These are phyloP conservation scores for Begonia loranthoides DNA, from an alignment of 306 rosid species.

Conservation along the genomic window DNA sequence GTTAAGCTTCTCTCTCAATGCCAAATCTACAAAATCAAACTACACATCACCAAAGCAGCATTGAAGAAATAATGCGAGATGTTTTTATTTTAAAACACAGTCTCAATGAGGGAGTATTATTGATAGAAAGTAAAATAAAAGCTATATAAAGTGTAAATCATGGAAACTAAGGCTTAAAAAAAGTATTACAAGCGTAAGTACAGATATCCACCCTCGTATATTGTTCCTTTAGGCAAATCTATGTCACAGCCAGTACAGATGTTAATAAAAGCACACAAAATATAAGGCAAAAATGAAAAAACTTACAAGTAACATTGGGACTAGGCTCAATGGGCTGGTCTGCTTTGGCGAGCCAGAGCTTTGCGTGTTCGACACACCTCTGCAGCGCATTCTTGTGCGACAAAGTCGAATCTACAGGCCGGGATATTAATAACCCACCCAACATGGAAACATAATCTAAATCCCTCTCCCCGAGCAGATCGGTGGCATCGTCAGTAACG, in stretches of 20 bases:
- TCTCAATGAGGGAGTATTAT: too few relatives aligned
- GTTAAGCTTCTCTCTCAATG: constrained; percentile 67
- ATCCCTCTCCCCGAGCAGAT: constrained; percentile 81
- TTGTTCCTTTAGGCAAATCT: too few relatives aligned
- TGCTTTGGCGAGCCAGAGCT: constrained; percentile 58
- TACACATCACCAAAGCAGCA: neutral
- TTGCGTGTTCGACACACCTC: constrained; percentile 82
- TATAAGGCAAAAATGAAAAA: neutral
- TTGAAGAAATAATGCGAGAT: neutral
- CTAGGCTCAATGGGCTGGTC: constrained; percentile 53
- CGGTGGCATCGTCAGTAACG: constrained; percentile 92
- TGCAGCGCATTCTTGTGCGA: constrained; percentile 75
- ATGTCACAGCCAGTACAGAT: too few relatives aligned
- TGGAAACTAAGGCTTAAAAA: too few relatives aligned
- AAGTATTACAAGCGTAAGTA: too few relatives aligned
- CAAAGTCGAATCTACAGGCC: constrained; percentile 71
- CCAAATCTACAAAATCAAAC: constrained; percentile 35
- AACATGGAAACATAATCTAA: constrained; percentile 58
- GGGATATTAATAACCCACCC: constrained; percentile 53
- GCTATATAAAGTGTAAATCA: too few relatives aligned
- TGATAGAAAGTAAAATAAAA: too few relatives aligned
- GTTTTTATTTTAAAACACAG: too few relatives aligned
- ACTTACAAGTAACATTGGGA: constrained; percentile 56
- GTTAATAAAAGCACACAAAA: neutral
- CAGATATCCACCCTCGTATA: too few relatives aligned